A percentile compares a stretch with the other conserved stretches of the same genome.
Conservation (phyloP, 73 alveolate genomes). For the Halteria grandinella region DNA sequence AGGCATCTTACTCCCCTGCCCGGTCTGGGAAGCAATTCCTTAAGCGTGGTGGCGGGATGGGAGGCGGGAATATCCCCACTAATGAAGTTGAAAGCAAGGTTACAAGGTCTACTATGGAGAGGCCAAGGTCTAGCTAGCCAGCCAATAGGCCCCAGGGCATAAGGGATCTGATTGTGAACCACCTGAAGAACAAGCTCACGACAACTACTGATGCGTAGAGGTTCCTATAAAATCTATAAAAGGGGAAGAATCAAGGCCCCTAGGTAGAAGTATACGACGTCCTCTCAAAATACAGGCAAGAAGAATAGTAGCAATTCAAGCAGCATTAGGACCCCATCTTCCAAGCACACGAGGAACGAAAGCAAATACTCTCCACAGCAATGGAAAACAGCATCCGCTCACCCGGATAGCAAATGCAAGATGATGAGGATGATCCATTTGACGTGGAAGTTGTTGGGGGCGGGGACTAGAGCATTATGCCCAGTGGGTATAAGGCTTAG, state of each 20-base stretch:
- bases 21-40: not conserved
- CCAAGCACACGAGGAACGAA: not conserved
- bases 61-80: conserved; percentile 56
- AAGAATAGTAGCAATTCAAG: not conserved
- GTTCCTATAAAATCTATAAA: not conserved
- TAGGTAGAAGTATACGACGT: not conserved
- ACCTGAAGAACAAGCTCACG: conserved; percentile 3
- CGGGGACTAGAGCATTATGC: no score
- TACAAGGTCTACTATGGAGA: not conserved
- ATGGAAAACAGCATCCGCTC: not conserved
- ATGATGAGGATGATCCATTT: not conserved
- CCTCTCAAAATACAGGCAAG: no score
- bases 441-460: not conserved
- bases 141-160: no score
- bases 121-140: no score
- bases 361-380: not conserved
- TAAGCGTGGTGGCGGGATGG: conserved; percentile 30
- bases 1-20: not conserved
- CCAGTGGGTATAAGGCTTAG: no score
- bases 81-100: no score
- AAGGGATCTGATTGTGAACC: conserved; percentile 7
- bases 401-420: not conserved
- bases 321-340: not conserved
- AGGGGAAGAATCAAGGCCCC: not conserved
- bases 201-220: conserved; percentile 8